These are phyloP conservation scores for Tuber microsphaerosporum DNA, from an alignment of 495 filamentous ascomycete species.

Conservation along the genomic window DNA sequence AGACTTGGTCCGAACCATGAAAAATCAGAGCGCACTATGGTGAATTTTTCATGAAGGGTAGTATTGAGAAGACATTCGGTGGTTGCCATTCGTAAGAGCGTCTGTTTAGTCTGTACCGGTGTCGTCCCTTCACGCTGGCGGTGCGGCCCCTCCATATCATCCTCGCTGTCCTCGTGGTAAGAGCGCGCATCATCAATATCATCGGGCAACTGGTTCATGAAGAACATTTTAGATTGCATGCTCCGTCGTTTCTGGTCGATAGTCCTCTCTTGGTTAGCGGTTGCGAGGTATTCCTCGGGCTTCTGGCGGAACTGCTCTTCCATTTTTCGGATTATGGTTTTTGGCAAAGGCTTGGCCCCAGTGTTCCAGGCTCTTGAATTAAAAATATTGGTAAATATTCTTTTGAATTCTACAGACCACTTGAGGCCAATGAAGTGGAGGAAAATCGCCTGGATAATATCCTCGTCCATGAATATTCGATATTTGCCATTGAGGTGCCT, in stretches of 20 bases:
- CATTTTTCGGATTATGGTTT: conserved; percentile 40
- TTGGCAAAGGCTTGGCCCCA: conserved; percentile 43
- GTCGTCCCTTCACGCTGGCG: conserved; percentile 39
- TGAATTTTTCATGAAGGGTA: conserved; percentile 53
- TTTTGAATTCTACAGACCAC: conserved; percentile 55
- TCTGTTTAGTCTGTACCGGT: conserved; percentile 54
- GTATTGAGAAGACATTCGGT: conserved; percentile 58
- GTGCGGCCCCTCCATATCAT: background rate
- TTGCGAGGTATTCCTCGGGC: background rate
- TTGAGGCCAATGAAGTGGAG: conserved; percentile 58
- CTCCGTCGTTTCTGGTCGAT: conserved; percentile 33
- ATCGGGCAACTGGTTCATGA: conserved; percentile 53
- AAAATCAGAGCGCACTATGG: conserved; percentile 56
- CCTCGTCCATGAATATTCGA: conserved; percentile 60
- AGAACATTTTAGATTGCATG: conserved; percentile 42
- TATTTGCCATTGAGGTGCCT: conserved; percentile 58
- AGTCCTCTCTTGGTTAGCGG: background rate
- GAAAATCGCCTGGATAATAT: conserved; percentile 59
- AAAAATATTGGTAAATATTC: conserved; percentile 46
- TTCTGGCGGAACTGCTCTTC: conserved; percentile 50
- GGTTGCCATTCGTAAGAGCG: conserved; percentile 55
- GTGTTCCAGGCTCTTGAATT: conserved; percentile 47
- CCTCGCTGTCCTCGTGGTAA: conserved; percentile 1
- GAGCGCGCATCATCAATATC: conserved; percentile 45
- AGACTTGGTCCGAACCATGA: conserved; percentile 57